phyloP scores from a whole-genome alignment of 164 flowering plant genomes.

The Magnolia sinica region DNA sequence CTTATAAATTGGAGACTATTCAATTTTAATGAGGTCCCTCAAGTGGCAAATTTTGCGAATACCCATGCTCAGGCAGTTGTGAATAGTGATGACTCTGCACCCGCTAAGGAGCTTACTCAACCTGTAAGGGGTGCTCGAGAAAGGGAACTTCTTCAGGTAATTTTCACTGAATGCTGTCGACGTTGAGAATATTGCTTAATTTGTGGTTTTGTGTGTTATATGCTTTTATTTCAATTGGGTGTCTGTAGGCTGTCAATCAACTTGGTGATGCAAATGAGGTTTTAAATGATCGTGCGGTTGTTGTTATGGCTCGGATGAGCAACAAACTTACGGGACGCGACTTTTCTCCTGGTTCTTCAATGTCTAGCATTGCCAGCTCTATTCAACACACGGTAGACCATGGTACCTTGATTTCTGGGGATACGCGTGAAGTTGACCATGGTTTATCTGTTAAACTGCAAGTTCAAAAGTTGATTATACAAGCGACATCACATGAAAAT shows the following conservation, averaged over 20 bases:
- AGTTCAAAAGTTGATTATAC: slow-evolving; percentile 82
- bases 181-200: not conserved
- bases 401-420: slow-evolving; percentile 54
- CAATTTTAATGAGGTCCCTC: slow-evolving; percentile 93
- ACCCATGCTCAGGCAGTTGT: slow-evolving; percentile 60
- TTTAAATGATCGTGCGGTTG: slow-evolving; percentile 89
- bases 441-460: slow-evolving; percentile 87
- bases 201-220: not conserved
- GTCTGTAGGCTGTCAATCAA: slow-evolving; percentile 84
- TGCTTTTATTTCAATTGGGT: slow-evolving; percentile 6
- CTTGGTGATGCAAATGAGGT: slow-evolving; percentile 99
- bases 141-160: slow-evolving; percentile 92
- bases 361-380: slow-evolving; percentile 36
- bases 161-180: not conserved
- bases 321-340: slow-evolving; percentile 97
- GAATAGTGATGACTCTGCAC: slow-evolving; percentile 65
- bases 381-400: slow-evolving; percentile 62
- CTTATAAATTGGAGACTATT: slow-evolving; percentile 98
- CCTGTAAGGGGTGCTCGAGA: slow-evolving; percentile 90
- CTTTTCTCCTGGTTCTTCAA: slow-evolving; percentile 53
- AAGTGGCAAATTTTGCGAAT: slow-evolving; percentile 57
- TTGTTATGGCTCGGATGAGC: slow-evolving; percentile 98
- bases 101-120: slow-evolving; percentile 59
- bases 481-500: slow-evolving; percentile 91
- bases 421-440: slow-evolving; percentile 84